Base-by-base conservation (phyloP, 2,329 filamentous ascomycete genomes). In the Monosporascus sp. region DNA sequence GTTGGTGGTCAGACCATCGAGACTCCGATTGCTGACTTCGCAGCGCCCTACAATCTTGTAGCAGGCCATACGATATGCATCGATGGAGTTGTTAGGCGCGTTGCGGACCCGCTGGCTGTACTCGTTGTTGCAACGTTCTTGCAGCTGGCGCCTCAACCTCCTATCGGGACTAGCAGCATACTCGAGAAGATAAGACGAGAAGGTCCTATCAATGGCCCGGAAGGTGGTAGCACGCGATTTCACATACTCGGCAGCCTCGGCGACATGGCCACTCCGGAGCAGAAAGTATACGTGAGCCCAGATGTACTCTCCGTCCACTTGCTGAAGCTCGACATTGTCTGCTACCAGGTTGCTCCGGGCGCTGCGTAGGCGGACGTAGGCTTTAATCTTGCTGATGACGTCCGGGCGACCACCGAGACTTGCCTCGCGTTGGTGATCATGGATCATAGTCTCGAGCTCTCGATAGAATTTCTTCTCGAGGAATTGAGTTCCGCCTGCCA, bases 221-320 rank as follows among this genome's bases (percentile, higher is more conserved):
- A 99, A 97, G 55, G 89, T 87, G 61, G 80, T 82, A 61, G 85
- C 83, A 66, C 93, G 88, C 58, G 84, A 81, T 63, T 87, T 87
- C 54, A 97, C 90, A 69, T 97, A 99, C 58, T 88, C 81, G 31
- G 89, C 86, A 17, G 93, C 93, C 70, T 97, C 93, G 17, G 81
- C 80, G 50, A 94, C 79, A 60, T 96, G 86, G 49, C 94, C 94
- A 57, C 88, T 88, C 46, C 94, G 85, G 24, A 99, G 76, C 41
- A 97, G 81, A 71, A 91, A 97, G 74, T 95, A 99, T 45, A 99
- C 85, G 49, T 97, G 80, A 44, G 92, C 91, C 94, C 94, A 99
- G 58, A 92, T 88, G 65, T 88, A 94, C 68, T 96, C 92, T 50
- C 88, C 85, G 43, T 85, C 84, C 48, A 92, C 80, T 68, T 86